Evolutionary conservation across 805 yeast genomes (phyloP), one percentile per base, ranked within the genome.

Genomic region (Teunomyces barrocoloradensis): DNA sequence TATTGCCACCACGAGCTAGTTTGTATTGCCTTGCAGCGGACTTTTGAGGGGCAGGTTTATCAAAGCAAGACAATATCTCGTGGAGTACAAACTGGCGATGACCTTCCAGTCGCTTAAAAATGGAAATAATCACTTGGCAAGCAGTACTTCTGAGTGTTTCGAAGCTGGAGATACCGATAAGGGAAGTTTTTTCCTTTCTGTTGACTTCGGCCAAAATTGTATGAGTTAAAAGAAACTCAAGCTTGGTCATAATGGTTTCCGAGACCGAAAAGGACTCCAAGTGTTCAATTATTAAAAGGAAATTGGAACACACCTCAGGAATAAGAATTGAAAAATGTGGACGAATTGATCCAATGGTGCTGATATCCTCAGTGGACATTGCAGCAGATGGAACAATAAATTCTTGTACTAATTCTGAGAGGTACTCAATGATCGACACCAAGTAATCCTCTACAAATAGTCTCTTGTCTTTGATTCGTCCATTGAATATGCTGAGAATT

Each of bases 1-100:
- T 74, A 34, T 60, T 68, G 2, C 64, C 57, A 1, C 85, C 85
- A 28, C 74, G 60, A 0, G 72, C 50, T 0, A 81, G 46, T 36
- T 70, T 67, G 36, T 64, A 68, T 40, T 74, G 78, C 42, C 82
- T 67, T 0, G 82, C 72, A 4, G 54, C 48, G 0, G 61, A 36
- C 53, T 78, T 82, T 25, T 71, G 69, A 0, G 66, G 63, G 0
- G 87, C 79, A 3, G 83, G 55, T 18, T 68, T 72, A 41, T 78
- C 80, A 45, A 82, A 64, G 46, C 76, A 77, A 1, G 74, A 63
- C 10, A 85, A 55, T 2, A 86, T 55, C 58, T 89, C 94, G 45
- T 77, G 77, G 6, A 87, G 55, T 4, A 89, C 73, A 56, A 83
- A 85, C 1, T 65, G 63, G 46, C 87, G 66, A 56, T 89, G 95